phyloP scores from a whole-genome alignment of 2,329 filamentous ascomycete genomes.

The Didymosphaeria variabile region DNA sequence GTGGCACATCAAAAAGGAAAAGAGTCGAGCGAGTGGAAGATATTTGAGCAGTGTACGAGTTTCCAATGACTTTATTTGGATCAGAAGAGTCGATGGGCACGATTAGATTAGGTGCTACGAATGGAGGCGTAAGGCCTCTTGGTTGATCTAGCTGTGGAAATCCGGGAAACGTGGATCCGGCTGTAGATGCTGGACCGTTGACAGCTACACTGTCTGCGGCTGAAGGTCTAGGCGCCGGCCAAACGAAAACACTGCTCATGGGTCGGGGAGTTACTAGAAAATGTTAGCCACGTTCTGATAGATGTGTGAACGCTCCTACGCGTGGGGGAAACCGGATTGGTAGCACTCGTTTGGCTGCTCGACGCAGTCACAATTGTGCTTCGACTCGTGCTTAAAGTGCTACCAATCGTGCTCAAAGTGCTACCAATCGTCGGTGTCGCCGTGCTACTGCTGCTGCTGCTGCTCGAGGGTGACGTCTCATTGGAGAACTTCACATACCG shows the following conservation, averaged over 20 bases:
- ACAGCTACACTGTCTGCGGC: neutral
- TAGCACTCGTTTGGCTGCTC: slow-evolving; percentile 11
- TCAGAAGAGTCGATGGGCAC: slow-evolving; percentile 47
- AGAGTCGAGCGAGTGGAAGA: slow-evolving; percentile 50
- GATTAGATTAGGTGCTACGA: slow-evolving; percentile 50
- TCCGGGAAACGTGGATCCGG: slow-evolving; percentile 15
- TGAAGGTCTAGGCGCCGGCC: slow-evolving; percentile 23
- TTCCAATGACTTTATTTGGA: slow-evolving; percentile 52
- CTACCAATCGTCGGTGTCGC: slow-evolving; percentile 20
- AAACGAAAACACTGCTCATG: slow-evolving; percentile 18
- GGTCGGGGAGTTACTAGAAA: slow-evolving; percentile 16
- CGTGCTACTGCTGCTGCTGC: slow-evolving; percentile 20
- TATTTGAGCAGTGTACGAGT: slow-evolving; percentile 51
- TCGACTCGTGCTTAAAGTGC: slow-evolving; percentile 23
- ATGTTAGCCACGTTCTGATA: slow-evolving; percentile 13
- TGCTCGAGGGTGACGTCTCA: slow-evolving; percentile 19
- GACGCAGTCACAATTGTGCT: slow-evolving; percentile 13
- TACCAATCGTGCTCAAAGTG: slow-evolving; percentile 22
- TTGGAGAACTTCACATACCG: slow-evolving; percentile 31
- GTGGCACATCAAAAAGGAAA: slow-evolving; percentile 59
- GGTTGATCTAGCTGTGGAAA: slow-evolving; percentile 29
- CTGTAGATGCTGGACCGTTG: slow-evolving; percentile 14
- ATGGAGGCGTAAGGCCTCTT: slow-evolving; percentile 41
- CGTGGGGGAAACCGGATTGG: neutral
- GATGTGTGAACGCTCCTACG: neutral